phyloP scores from a whole-genome alignment of 2,329 filamentous ascomycete genomes.

The Tolypocladium amazonense region DNA sequence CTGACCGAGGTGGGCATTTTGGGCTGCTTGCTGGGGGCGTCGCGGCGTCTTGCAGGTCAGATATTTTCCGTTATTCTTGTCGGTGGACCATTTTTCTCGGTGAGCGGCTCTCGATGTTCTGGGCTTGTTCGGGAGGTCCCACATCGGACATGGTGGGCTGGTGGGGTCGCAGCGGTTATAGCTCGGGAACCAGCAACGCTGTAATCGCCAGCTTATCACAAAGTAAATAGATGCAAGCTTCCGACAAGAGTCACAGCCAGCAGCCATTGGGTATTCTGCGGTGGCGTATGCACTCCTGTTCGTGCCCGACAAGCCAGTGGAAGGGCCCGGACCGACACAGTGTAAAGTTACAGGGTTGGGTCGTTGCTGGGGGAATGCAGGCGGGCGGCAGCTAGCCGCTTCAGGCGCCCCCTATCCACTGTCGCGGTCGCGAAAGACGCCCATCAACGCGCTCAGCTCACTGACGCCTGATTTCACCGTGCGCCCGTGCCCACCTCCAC shows the following conservation, averaged over 20 bases:
- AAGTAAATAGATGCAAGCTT: not conserved
- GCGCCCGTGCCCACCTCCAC: not conserved
- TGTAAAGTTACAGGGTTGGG: not conserved
- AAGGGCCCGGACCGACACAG: not conserved
- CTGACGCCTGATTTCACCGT: not conserved
- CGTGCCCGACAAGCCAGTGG: not conserved
- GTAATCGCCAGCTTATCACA: not conserved
- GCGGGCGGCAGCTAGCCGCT: slow-evolving; percentile 1
- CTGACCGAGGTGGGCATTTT: slow-evolving; percentile 67
- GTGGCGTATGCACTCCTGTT: not conserved
- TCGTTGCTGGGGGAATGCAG: slow-evolving; percentile 4
- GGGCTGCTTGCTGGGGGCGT: slow-evolving; percentile 1
- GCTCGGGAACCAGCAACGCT: not conserved
- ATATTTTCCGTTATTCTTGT: not conserved
- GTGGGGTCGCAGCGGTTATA: not conserved
- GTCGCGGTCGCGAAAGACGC: not conserved
- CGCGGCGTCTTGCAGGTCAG: not conserved
- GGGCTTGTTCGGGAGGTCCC: not conserved
- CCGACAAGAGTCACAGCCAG: not conserved
- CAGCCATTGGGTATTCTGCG: not conserved
- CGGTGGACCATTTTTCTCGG: not conserved
- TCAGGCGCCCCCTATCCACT: not conserved
- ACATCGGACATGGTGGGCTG: not conserved
- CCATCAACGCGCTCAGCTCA: slow-evolving; percentile 2
- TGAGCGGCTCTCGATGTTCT: not conserved